Conservation (phyloP, 139 green algal species). For the Pleodorina starrii region DNA sequence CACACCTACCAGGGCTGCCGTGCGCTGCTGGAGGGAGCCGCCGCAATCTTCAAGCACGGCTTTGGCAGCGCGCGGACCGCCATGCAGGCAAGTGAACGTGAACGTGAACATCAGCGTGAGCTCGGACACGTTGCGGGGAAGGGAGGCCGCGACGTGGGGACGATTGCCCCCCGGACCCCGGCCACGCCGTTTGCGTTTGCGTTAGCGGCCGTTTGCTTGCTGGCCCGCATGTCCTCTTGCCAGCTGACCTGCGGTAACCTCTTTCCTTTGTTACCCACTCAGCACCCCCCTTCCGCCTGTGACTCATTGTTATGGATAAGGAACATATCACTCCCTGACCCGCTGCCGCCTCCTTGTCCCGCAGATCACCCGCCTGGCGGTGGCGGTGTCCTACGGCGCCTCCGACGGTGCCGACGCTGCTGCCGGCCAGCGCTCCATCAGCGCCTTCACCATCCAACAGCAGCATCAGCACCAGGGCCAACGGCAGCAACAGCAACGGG, state of each 20-base stretch:
- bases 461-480: background rate
- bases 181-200: no score
- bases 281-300: no score
- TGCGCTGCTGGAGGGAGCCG: slow-evolving; percentile 23
- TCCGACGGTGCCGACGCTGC: background rate
- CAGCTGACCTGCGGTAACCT: no score
- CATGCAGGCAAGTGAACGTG: background rate
- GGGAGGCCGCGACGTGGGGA: no score
- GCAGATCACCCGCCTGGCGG: slow-evolving; percentile 36
- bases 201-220: no score
- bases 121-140: no score
- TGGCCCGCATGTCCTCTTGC: no score
- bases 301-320: no score
- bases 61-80: background rate
- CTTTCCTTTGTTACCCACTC: no score
- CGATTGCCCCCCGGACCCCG: no score
- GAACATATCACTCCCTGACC: no score
- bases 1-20: background rate
- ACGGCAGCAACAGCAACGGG: background rate
- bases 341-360: no score
- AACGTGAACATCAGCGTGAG: background rate
- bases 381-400: slow-evolving; percentile 8
- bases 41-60: slow-evolving; percentile 21
- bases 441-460: background rate
- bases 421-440: slow-evolving; percentile 32